Evolutionary conservation across 441 rosid species (phyloP), one percentile per base, ranked within the genome.

Genomic region (Isatis lusitanica): DNA sequence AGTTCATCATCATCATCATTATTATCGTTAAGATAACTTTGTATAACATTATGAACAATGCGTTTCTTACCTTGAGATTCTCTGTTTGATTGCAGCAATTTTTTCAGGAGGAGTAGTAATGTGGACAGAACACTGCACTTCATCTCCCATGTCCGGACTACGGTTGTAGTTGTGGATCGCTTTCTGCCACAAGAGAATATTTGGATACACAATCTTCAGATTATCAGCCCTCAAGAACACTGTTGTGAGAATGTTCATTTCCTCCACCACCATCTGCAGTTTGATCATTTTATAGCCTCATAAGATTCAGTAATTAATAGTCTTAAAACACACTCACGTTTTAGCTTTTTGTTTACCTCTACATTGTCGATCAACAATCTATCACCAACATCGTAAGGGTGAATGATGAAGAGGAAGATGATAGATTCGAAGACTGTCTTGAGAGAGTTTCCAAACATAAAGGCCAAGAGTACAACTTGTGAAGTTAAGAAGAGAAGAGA

Each of bases 121-220:
- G 38, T 91, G 97, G 81, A 93, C 42, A 7, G 47, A 79, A 85
- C 88, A 93, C 51, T 84, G 86, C 3, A 93, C 76, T 6, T 72
- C 82, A n/a, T 93, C 98, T 51, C 87, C 88, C 98, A 93, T 93
- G 60, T 88, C 96, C 0, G 97, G 98, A 69, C 98, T 93, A 0
- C 96, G 92, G 42, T 89, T 82, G 62, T 55, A 90, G 79, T 93
- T 91, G 18, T 85, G 60, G 26, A 93, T 91, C 31, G 94, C 76
- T 69, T 75, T 91, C 30, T 84, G 77, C 33, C 94, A 85, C 26
- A 93, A 88, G 78, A 84, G 77, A 26, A 86, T 84, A 66, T 93
- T 93, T 0, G 97, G 84, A 36, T 74, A 83, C 7, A 82, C 28
- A 16, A 91, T 70, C 81, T 85, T 93, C 81, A 84, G 72, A 77